phyloP scores from a whole-genome alignment of 768 basidiomycete genomes.

The Cystobasidium onofrii region DNA sequence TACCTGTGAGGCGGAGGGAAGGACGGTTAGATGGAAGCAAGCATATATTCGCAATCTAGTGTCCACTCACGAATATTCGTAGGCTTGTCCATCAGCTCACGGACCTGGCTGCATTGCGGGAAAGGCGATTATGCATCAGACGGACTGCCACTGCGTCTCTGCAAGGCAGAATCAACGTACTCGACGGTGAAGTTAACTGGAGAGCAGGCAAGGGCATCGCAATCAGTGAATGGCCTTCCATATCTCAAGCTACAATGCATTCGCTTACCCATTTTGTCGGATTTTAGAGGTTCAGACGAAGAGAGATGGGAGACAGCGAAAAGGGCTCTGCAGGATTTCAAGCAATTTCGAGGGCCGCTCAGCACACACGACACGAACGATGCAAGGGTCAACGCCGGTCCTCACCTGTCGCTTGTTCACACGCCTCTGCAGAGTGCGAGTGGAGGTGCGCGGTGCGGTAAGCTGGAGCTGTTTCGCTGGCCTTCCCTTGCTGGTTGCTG shows the following conservation, averaged over 20 bases:
- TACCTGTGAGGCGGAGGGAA: neutral
- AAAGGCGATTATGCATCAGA: slow-evolving; percentile 18
- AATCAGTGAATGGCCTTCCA: neutral
- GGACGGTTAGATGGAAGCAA: too few species aligned
- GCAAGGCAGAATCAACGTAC: slow-evolving; percentile 16
- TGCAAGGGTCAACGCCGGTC: neutral
- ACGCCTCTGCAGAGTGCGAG: neutral
- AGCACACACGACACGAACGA: neutral
- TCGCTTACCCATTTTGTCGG: slow-evolving; percentile 14
- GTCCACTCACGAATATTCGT: slow-evolving; percentile 80
- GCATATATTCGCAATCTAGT: neutral
- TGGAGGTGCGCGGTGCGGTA: neutral
- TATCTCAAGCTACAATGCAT: neutral
- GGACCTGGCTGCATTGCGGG: slow-evolving; percentile 63
- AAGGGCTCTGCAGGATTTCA: neutral
- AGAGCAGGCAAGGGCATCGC: neutral
- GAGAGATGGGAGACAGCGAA: neutral
- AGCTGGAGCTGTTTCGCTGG: neutral
- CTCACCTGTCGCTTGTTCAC: neutral
- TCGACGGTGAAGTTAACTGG: slow-evolving; percentile 32
- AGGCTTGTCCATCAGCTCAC: slow-evolving; percentile 75
- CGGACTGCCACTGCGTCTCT: neutral
- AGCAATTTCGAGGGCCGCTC: neutral
- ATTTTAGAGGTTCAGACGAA: slow-evolving; percentile 11
- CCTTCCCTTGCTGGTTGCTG: neutral